Percentiles rank a stretch among this genome's conserved stretches.
These are phyloP conservation scores for Debaryomyces hansenii DNA, from an alignment of 805 yeast genomes.

Conservation along the genomic window DNA sequence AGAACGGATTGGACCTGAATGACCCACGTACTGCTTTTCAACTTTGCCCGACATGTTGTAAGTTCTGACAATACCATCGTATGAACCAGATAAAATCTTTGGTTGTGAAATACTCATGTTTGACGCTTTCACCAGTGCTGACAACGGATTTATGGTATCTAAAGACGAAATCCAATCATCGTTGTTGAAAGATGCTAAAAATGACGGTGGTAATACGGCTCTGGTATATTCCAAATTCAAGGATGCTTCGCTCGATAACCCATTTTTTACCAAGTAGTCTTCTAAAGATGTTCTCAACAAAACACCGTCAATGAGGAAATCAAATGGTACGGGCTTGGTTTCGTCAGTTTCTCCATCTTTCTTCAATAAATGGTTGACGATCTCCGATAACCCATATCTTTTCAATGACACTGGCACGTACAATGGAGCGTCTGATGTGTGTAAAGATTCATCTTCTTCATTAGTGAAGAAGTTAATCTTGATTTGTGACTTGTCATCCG, in stretches of 20 bases:
- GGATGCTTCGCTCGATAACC: slow-evolving; percentile 78
- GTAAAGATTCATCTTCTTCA: slow-evolving; percentile 72
- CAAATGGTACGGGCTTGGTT: slow-evolving; percentile 76
- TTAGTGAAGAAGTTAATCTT: slow-evolving; percentile 83
- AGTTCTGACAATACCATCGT: slow-evolving; percentile 91
- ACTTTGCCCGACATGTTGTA: slow-evolving; percentile 83
- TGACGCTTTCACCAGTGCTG: slow-evolving; percentile 21
- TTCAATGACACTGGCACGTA: slow-evolving; percentile 84
- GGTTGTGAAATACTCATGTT: slow-evolving; percentile 35
- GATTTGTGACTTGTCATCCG: slow-evolving; percentile 56
- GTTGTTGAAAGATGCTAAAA: slow-evolving; percentile 79
- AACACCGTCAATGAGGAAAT: slow-evolving; percentile 84
- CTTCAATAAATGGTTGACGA: slow-evolving; percentile 83
- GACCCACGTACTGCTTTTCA: slow-evolving; percentile 81
- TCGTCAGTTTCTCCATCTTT: slow-evolving; percentile 40
- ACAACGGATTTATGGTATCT: slow-evolving; percentile 45
- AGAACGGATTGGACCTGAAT: slow-evolving; percentile 80
- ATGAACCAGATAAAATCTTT: slow-evolving; percentile 81
- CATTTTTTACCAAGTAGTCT: slow-evolving; percentile 74
- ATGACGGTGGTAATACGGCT: slow-evolving; percentile 93
- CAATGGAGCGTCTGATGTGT: slow-evolving; percentile 75
- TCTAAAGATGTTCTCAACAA: slow-evolving; percentile 76
- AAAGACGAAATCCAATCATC: slow-evolving; percentile 95
- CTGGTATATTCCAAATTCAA: slow-evolving; percentile 85
- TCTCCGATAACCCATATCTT: slow-evolving; percentile 90